Base-by-base conservation (phyloP, 2,329 filamentous ascomycete species). In the Aspergillus quadrilineatus region DNA sequence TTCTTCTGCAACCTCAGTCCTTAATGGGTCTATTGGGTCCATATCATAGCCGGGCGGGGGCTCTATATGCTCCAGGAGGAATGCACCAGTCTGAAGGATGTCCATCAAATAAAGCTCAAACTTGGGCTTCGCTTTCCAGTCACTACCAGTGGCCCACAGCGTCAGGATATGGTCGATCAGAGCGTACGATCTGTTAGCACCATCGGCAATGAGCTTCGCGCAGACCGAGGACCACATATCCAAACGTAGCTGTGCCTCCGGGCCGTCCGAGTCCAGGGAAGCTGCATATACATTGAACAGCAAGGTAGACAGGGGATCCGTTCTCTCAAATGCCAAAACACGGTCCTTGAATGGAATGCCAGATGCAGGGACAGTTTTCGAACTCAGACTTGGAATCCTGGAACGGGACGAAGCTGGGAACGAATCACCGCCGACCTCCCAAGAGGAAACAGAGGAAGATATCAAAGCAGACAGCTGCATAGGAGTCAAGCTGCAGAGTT, bases 51-150 rank as follows among this genome's bases (percentile, higher is more conserved):
- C 88, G 81, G 58, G 87, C 65, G 90, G 88, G 68, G 92, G 89
- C 72, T 92, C 89, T 67, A 90, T 87, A 68, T 89, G 87, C 68
- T 96, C 92, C 65, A 97, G 80, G 56, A 97, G 80, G 69, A 97
- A 97, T 39, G 92, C 89, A 63, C 94, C 94, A 66, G 95, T 89
- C 74, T 96, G 90, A 32, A 99, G 83, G 58, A 95, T 90, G 70
- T 94, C 90, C 89, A 96, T 94, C 10, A 99, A 83, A 72, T 93
- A 97, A 75, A 91, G 89, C 75, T 97, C 92, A 80, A 99, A 86
- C 62, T 92, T 94, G 63, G 88, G 85, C 67, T 89, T 92, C 56
- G 91, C 91, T 41, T 90, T 89, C 92, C 93, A 97, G 73, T 92
- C 88, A 60, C 90, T 86, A 82, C 92, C 89, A 55, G 86, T 82